Evolutionary conservation across 2,329 filamentous ascomycete genomes (phyloP), one percentile per base, ranked within the genome.

Genomic region (Penicillium rolfsii): DNA sequence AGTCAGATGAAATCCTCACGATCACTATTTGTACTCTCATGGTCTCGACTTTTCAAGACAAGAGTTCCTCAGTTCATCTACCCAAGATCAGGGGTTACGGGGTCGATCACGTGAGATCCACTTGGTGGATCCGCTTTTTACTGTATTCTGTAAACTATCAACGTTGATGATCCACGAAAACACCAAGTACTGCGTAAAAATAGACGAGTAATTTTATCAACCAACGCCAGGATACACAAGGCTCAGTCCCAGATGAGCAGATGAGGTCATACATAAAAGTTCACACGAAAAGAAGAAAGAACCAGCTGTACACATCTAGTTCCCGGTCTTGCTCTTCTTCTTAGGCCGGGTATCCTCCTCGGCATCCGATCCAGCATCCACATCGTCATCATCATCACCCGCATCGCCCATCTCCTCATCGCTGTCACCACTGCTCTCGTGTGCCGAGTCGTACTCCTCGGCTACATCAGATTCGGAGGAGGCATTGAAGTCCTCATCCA

Each of bases 391-490:
- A 22, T 69, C 78, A 41, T 73, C 77, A 3, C 70, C 71, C 5
- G 73, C 78, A 65, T 83, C 83, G 35, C 80, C 84, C 75, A 84
- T 89, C 46, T 81, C 86, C 67, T 82, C 86, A 54, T 88, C 88
- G 46, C 84, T 85, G 63, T 85, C 89, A 67, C 84, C 92, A 54
- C 87, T 91, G 73, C 92, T 97, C 74, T 96, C 91, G 73, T 97
- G 94, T 49, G 87, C 89, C 56, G 91, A 94, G 77, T 99, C 95
- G 69, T 87, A 99, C 75, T 99, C 96, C 78, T 99, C 95, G 0
- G 94, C 95, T 2, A 97, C 93, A 68, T 99, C 95, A 56, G 91
- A 96, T 66, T 99, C 95, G 14, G 90, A 93, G 64, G 96, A 92
- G 5, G 90, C 91, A 69, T 90, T 86, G 83, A 99, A 99, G 80